phyloP scores from a whole-genome alignment of 345 rosid genomes.

The Passiflora organensis region DNA sequence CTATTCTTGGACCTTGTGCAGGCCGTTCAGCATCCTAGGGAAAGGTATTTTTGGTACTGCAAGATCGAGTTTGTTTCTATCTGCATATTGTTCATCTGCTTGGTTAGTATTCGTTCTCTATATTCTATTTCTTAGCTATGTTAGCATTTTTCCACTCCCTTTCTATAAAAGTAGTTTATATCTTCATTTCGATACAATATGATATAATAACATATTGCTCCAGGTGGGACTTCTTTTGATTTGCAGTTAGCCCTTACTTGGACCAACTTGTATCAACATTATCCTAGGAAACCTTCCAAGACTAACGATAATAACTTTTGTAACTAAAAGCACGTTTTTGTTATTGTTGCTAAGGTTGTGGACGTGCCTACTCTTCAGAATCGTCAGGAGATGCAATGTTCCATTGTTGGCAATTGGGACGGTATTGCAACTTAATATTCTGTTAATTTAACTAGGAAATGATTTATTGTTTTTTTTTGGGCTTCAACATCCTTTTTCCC shows the following conservation, averaged over 20 bases:
- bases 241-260: no score
- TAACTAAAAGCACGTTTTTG: no score
- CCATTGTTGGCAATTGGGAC: constrained; percentile 81
- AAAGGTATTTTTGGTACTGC: constrained; percentile 84
- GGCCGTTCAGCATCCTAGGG: constrained; percentile 65
- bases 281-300: no score
- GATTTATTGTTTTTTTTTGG: background rate
- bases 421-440: constrained; percentile 30
- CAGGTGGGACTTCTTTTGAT: no score
- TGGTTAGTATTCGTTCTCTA: constrained; percentile 46
- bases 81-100: constrained; percentile 83
- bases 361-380: constrained; percentile 80
- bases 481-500: background rate
- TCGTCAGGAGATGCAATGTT: constrained; percentile 59
- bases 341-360: constrained; percentile 52
- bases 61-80: constrained; percentile 92
- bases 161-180: background rate
- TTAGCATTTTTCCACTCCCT: background rate
- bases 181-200: background rate
- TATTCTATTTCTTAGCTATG: background rate
- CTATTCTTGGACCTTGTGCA: constrained; percentile 29
- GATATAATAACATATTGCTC: no score
- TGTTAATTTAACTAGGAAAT: background rate
- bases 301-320: background rate
- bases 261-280: no score